Evolutionary conservation across 306 rosid genomes (phyloP).

Genomic region (Acacia melanoxylon): DNA sequence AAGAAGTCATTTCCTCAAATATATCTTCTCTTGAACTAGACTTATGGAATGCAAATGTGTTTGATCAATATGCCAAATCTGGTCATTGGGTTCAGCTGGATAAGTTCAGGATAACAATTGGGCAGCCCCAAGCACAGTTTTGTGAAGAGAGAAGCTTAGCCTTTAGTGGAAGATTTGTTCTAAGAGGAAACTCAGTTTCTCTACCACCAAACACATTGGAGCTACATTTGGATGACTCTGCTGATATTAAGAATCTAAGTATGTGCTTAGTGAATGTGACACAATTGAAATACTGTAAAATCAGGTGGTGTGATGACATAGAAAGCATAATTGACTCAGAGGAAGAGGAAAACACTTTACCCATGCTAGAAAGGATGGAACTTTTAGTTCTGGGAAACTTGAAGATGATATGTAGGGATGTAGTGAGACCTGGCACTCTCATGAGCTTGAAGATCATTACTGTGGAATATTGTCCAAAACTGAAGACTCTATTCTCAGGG

Average conservation of each 20-base stretch:
- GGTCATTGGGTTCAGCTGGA: not conserved
- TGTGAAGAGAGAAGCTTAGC: not conserved
- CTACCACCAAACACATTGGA: constrained; percentile 5
- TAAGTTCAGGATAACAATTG: not conserved
- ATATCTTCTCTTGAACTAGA: not conserved
- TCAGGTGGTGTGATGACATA: not conserved
- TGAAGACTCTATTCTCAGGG: not conserved
- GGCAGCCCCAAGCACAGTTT: not conserved
- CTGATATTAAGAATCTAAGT: not conserved
- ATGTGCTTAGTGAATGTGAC: not conserved
- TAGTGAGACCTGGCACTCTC: not conserved
- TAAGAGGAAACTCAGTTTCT: not conserved
- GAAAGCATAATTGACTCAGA: not conserved
- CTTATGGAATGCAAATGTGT: constrained; percentile 3
- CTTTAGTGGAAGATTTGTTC: not conserved
- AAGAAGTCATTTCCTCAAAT: not conserved
- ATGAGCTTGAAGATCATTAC: not conserved
- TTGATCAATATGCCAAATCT: constrained; percentile 7
- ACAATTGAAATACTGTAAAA: not conserved
- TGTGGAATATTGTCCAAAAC: constrained; percentile 1
- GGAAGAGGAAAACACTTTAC: not conserved
- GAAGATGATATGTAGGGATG: not conserved
- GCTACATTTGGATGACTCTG: not conserved
- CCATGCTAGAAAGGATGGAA: not conserved
- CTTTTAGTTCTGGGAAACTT: constrained; percentile 3